Conservation (phyloP, 1,139 yeast genomes). For the Geotrichum bryndzae region DNA sequence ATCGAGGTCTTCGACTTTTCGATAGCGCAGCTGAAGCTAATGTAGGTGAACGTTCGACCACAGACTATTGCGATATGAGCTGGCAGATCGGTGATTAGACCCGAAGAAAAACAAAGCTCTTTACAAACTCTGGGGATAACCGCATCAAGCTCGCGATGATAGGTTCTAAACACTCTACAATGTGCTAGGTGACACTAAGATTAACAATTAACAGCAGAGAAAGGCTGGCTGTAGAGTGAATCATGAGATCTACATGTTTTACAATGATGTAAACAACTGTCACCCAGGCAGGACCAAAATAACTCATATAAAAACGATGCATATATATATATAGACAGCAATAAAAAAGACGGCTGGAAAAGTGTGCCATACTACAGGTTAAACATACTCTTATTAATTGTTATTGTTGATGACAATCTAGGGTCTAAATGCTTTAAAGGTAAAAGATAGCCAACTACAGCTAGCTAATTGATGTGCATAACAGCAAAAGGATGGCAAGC, state of each 20-base stretch:
- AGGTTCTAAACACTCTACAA: background rate
- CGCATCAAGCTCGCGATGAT: background rate
- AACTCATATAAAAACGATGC: background rate
- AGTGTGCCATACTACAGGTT: background rate
- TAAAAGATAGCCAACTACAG: background rate
- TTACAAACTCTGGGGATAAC: background rate
- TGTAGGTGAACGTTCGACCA: background rate
- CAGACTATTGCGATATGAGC: background rate
- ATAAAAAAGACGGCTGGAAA: background rate
- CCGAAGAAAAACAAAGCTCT: background rate
- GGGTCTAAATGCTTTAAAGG: background rate
- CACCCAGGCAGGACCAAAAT: background rate
- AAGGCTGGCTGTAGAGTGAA: background rate
- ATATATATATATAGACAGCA: background rate
- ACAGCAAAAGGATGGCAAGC: background rate
- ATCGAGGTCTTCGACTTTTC: background rate
- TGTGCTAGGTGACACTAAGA: no score
- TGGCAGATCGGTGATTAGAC: background rate
- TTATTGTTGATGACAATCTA: background rate
- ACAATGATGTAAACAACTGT: background rate
- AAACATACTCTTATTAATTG: background rate
- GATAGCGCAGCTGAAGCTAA: background rate
- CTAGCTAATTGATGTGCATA: background rate
- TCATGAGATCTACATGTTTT: background rate
- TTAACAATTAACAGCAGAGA: background rate